A percentile compares a stretch with the other conserved stretches of the same genome.
Evolutionary conservation across 176 grass and related monocot species (phyloP).

Genomic region (Dendrocalamus sinicus): DNA sequence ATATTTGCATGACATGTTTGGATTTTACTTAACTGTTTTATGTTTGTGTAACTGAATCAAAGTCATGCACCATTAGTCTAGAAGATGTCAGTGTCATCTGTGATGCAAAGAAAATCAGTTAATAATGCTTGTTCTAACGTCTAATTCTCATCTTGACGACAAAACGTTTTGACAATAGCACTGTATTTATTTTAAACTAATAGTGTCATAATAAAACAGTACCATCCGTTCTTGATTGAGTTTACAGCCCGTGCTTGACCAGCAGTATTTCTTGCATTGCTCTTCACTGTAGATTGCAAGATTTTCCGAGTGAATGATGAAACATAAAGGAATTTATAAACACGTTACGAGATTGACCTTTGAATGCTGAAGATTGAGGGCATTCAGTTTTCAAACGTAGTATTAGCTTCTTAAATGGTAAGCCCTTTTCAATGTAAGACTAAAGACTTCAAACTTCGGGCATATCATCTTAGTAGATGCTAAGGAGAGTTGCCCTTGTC

Average conservation of each 20-base stretch:
- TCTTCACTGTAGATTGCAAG: background rate
- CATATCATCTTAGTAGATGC: background rate
- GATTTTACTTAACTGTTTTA: constrained; percentile 2
- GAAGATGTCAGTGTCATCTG: constrained; percentile 1
- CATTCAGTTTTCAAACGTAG: background rate
- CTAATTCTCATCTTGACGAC: constrained; percentile 10
- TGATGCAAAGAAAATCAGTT: constrained; percentile 11
- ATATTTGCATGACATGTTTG: background rate
- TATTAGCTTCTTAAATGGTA: background rate
- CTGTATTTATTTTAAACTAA: background rate
- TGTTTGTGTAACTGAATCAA: constrained; percentile 27
- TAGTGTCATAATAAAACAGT: background rate
- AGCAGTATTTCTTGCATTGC: background rate
- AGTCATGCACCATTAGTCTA: background rate
- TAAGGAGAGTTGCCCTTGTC: background rate
- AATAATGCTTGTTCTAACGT: background rate
- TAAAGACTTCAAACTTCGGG: background rate
- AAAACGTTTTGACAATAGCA: background rate
- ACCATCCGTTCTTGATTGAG: background rate
- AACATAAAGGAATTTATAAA: background rate
- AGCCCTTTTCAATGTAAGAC: background rate
- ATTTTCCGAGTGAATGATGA: background rate
- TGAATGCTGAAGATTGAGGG: background rate
- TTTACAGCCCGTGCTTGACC: constrained; percentile 29
- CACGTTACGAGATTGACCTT: background rate